A percentile compares a stretch with the other conserved stretches of the same genome.
Evolutionary conservation across 139 green algal genomes (phyloP).

Genomic region (Coccomyxa sp.): DNA sequence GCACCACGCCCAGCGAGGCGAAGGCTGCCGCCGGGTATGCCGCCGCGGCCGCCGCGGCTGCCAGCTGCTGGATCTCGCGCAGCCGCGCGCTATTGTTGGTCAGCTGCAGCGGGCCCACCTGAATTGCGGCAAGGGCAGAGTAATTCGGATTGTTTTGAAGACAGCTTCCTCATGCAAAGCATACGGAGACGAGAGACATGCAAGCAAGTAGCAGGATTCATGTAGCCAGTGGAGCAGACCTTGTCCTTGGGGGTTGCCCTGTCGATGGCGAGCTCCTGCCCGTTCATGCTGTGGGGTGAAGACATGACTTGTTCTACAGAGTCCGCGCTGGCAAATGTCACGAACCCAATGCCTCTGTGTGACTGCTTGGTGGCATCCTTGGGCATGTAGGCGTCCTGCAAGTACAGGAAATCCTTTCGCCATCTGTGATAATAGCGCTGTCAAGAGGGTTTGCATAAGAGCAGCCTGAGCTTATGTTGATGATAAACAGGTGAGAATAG

Average conservation of each 20-base stretch:
- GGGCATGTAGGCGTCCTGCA: conserved; percentile 83
- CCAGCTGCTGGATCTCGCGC: background rate
- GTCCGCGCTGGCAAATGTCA: conserved; percentile 71
- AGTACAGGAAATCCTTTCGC: no score
- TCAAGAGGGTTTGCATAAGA: background rate
- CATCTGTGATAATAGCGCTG: no score
- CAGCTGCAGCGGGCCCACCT: no score
- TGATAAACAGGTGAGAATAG: background rate
- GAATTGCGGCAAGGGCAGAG: no score
- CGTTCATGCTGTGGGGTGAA: conserved; percentile 50
- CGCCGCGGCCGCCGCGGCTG: no score
- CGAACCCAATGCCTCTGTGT: conserved; percentile 84
- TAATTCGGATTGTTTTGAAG: no score
- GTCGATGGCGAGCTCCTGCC: conserved; percentile 84
- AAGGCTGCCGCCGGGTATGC: background rate
- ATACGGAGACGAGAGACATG: no score
- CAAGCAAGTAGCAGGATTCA: no score
- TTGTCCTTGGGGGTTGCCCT: conserved; percentile 79
- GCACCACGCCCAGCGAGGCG: background rate
- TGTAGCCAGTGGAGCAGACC: background rate
- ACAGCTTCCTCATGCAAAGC: no score
- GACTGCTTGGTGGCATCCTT: conserved; percentile 71
- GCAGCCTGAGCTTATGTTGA: background rate
- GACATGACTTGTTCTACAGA: conserved; percentile 57
- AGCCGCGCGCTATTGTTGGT: no score